Conservation (phyloP, 768 basidiomycete genomes). For the Amanita exitialis region DNA sequence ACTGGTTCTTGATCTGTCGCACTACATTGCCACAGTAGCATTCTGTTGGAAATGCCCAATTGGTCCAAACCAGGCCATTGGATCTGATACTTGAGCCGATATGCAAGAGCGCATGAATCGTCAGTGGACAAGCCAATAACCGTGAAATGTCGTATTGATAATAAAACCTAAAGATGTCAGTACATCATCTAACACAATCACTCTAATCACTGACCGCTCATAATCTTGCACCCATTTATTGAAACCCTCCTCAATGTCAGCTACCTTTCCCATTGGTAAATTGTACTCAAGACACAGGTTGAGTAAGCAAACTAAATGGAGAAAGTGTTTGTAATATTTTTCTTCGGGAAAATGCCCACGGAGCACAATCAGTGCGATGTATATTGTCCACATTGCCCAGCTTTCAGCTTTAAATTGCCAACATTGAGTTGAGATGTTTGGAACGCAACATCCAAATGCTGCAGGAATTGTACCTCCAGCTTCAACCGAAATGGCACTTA, state of each 20-base stretch:
- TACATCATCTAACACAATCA: background rate
- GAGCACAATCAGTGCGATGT: conserved; percentile 21
- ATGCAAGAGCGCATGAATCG: conserved; percentile 26
- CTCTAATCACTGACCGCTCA: conserved; percentile 15
- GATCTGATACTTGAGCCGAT: conserved; percentile 21
- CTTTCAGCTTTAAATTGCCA: conserved; percentile 17
- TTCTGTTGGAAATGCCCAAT: conserved; percentile 32
- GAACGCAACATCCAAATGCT: conserved; percentile 17
- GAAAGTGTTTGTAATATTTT: conserved; percentile 24
- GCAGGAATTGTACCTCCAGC: conserved; percentile 20
- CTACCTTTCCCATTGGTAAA: conserved; percentile 11
- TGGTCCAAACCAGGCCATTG: conserved; percentile 25
- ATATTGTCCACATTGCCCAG: conserved; percentile 20
- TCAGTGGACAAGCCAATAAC: conserved; percentile 19
- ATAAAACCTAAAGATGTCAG: conserved; percentile 16
- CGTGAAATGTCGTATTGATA: conserved; percentile 17
- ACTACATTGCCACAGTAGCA: conserved; percentile 21
- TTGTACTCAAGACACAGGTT: conserved; percentile 21
- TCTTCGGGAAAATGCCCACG: conserved; percentile 11
- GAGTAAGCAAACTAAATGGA: conserved; percentile 19
- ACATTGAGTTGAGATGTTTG: conserved; percentile 14
- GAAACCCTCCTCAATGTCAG: conserved; percentile 15
- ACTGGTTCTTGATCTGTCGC: conserved; percentile 17
- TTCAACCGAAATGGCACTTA: conserved; percentile 19
- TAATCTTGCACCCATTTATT: conserved; percentile 19